Conservation (phyloP, 148 eudicot species). For the Bassia scoparia region DNA sequence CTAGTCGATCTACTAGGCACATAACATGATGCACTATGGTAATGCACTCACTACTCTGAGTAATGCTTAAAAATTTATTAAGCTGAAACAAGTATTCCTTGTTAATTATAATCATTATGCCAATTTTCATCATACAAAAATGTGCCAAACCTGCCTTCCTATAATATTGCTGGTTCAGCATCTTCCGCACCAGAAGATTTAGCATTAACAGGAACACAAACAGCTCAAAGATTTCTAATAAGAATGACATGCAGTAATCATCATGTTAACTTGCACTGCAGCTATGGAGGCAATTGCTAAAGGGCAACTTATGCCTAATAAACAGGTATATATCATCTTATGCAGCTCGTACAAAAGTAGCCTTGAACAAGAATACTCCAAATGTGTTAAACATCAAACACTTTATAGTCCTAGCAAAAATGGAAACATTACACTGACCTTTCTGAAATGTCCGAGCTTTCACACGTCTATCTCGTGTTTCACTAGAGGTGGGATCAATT, state of each 20-base stretch:
- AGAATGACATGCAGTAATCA: not conserved
- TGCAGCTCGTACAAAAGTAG: not conserved
- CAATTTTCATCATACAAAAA: not conserved
- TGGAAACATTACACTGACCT: slow-evolving; percentile 35
- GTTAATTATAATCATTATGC: no score
- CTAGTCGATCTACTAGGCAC: not conserved
- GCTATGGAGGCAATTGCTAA: not conserved
- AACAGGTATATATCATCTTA: not conserved
- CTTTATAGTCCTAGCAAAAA: not conserved
- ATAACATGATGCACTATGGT: not conserved
- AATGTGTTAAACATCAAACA: not conserved
- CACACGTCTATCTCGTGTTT: slow-evolving; percentile 17
- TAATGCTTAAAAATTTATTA: no score
- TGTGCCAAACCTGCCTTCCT: not conserved
- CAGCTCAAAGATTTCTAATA: not conserved
- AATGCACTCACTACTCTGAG: not conserved
- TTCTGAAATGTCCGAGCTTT: slow-evolving; percentile 27
- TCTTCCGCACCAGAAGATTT: not conserved
- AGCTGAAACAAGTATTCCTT: no score
- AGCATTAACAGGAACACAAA: not conserved
- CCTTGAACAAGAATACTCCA: not conserved
- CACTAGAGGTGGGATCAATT: slow-evolving; percentile 23
- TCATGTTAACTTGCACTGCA: not conserved
- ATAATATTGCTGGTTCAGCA: not conserved
- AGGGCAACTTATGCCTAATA: not conserved